Evolutionary conservation across 768 basidiomycete genomes (phyloP).

Genomic region (Dendrothele bispora): DNA sequence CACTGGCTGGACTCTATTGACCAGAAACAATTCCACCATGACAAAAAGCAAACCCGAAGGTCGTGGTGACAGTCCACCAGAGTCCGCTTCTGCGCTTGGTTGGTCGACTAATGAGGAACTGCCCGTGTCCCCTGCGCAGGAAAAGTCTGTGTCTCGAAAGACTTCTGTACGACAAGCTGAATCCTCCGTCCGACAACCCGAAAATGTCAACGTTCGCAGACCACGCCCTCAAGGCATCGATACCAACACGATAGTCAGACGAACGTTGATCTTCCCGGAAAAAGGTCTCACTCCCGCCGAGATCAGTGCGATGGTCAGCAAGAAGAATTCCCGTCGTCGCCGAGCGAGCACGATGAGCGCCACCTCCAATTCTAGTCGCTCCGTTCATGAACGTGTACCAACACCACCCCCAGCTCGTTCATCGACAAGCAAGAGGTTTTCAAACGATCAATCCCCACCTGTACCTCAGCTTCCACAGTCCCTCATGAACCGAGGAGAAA

Average conservation of each 20-base stretch:
- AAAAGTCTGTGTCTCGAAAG: constrained; percentile 26
- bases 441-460: constrained; percentile 65
- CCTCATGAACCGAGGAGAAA: constrained; percentile 42
- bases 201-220: constrained; percentile 9
- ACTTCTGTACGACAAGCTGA: constrained; percentile 19
- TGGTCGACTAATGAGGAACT: constrained; percentile 6
- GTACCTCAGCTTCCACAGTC: constrained; percentile 63
- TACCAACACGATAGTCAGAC: constrained; percentile 59
- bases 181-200: constrained; percentile 9
- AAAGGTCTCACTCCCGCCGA: constrained; percentile 63
- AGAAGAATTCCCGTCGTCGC: constrained; percentile 58
- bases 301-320: constrained; percentile 52
- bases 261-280: constrained; percentile 79
- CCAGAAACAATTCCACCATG: constrained; percentile 42
- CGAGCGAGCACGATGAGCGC: constrained; percentile 48
- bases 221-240: constrained; percentile 15
- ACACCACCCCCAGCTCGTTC: constrained; percentile 82
- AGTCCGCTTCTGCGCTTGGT: constrained; percentile 1
- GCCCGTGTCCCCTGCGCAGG: constrained; percentile 12
- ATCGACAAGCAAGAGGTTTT: constrained; percentile 58
- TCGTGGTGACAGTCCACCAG: constrained; percentile 26
- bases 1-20: constrained; percentile 43
- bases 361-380: constrained; percentile 62
- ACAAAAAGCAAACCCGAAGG: constrained; percentile 27
- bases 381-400: constrained; percentile 78